phyloP scores from a whole-genome alignment of 495 filamentous ascomycete species.

The Penicillium ochrochloron region DNA sequence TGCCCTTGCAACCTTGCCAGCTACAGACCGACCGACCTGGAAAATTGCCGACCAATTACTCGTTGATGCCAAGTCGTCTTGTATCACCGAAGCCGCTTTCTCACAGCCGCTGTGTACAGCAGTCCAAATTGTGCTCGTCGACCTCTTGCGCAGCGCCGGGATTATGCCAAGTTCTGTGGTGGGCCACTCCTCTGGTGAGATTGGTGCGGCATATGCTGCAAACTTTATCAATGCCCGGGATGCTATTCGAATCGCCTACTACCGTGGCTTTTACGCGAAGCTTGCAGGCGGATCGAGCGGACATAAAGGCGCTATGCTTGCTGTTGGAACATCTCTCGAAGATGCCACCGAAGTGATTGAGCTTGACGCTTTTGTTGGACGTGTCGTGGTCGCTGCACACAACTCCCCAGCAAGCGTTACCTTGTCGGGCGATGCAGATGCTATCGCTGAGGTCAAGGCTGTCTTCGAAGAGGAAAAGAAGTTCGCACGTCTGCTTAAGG shows the following conservation, averaged over 20 bases:
- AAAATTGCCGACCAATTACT: background rate
- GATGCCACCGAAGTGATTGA: constrained; percentile 46
- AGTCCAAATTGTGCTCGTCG: constrained; percentile 34
- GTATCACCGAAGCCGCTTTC: constrained; percentile 14
- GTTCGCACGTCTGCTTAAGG: constrained; percentile 44
- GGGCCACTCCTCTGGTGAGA: constrained; percentile 42
- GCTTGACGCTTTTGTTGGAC: background rate
- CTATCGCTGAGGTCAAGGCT: constrained; percentile 29
- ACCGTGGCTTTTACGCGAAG: constrained; percentile 40
- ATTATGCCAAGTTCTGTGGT: constrained; percentile 25
- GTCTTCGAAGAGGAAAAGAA: constrained; percentile 13
- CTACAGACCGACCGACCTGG: constrained; percentile 1
- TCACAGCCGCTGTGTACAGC: constrained; percentile 47
- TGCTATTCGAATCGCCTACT: constrained; percentile 55
- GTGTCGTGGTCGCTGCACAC: constrained; percentile 29
- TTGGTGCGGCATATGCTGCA: constrained; percentile 42
- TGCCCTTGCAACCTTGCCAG: background rate
- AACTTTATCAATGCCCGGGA: constrained; percentile 27
- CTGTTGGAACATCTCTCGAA: constrained; percentile 48
- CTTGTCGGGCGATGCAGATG: constrained; percentile 36
- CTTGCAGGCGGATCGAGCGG: constrained; percentile 25
- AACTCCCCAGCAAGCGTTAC: constrained; percentile 41
- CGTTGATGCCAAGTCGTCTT: background rate
- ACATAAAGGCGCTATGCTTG: constrained; percentile 54
- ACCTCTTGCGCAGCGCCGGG: constrained; percentile 20